Evolutionary conservation across 2,329 filamentous ascomycete species (phyloP), one percentile per base, ranked within the genome.

Genomic region (Aulographum hederae): DNA sequence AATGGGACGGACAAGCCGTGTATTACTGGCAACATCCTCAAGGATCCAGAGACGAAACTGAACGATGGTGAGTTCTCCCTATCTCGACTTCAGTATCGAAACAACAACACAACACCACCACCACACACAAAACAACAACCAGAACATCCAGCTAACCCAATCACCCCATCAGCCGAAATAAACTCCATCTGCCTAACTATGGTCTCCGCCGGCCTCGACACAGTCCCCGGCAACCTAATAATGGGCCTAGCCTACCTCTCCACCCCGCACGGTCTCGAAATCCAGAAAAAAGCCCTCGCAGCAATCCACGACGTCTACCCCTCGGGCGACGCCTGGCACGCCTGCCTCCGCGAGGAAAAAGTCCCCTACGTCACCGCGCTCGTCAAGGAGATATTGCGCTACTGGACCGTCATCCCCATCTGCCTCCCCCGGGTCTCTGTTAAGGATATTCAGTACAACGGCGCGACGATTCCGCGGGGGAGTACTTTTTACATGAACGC

Each of bases 401-500:
- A 70, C 59, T 86, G 73, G 66, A 77, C 73, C 2, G 78, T 86
- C 18, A 78, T 85, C 39, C 77, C 78, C 2, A 75, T 89, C 42
- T 81, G 73, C 42, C 61, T 89, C 1, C 80, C 80, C 0, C 62
- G 80, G 3, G 69, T 69, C 12, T 77, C 63, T 37, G 76, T 78
- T 46, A 78, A 74, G 41, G 73, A 78, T 38, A 78, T 86, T 34
- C 58, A 65, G 3, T 85, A 73, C 54, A 60, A 78, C 16, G 69
- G 69, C 12, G 59, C 69, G 0, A 55, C 63, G 1, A 78, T 89
- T 23, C 80, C 80, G 0, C 65, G 77, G 0, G 76, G 77, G 2
- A 84, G 76, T 1, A 80, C 74, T 2, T 82, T 86, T 42, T 82
- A 84, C 53, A 76, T 86, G 77, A 59, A 84, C 43, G 73, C 77